Percentiles rank a stretch among this genome's conserved stretches.
phyloP scores from a whole-genome alignment of 1,284 basidiomycete genomes.

The Tranzscheliella williamsii region DNA sequence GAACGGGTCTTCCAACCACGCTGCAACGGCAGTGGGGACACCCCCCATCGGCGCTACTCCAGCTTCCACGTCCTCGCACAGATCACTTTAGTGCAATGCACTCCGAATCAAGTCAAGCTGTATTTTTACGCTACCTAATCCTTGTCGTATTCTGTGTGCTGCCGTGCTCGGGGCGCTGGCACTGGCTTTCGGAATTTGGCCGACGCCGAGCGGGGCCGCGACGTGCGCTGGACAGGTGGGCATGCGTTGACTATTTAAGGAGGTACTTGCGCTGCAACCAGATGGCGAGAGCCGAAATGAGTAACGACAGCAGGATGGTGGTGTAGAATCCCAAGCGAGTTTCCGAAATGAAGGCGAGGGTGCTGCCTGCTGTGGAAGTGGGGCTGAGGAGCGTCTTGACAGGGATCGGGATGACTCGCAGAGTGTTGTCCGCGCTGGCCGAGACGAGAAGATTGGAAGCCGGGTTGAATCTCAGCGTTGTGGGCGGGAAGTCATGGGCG shows the following conservation, averaged over 20 bases:
- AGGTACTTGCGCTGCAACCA: conserved; percentile 29
- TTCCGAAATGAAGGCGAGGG: conserved; percentile 29
- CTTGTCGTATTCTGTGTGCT: too few relatives aligned
- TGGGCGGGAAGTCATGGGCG: conserved; percentile 93
- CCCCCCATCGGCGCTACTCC: neutral
- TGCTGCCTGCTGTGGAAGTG: conserved; percentile 7
- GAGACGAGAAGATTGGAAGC: conserved; percentile 80
- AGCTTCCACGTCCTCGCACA: neutral
- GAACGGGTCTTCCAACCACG: conserved; percentile 1
- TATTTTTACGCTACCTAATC: too few relatives aligned
- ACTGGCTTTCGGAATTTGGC: too few relatives aligned
- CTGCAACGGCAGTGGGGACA: neutral
- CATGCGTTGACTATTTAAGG: conserved; percentile 2
- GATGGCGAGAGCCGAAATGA: conserved; percentile 21
- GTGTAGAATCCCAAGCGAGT: conserved; percentile 35
- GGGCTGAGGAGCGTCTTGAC: conserved; percentile 56
- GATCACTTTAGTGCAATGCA: too few relatives aligned
- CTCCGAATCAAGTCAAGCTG: too few relatives aligned
- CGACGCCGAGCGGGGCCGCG: too few relatives aligned
- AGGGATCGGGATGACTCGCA: conserved; percentile 70
- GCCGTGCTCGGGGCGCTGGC: too few relatives aligned
- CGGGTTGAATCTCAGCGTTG: conserved; percentile 84
- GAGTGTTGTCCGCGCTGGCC: conserved; percentile 85
- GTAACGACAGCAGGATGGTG: conserved; percentile 33
- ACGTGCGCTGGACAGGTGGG: too few relatives aligned